Conservation (phyloP, 371 early-diverging fungal genomes). For the Actinomortierella ambigua region DNA sequence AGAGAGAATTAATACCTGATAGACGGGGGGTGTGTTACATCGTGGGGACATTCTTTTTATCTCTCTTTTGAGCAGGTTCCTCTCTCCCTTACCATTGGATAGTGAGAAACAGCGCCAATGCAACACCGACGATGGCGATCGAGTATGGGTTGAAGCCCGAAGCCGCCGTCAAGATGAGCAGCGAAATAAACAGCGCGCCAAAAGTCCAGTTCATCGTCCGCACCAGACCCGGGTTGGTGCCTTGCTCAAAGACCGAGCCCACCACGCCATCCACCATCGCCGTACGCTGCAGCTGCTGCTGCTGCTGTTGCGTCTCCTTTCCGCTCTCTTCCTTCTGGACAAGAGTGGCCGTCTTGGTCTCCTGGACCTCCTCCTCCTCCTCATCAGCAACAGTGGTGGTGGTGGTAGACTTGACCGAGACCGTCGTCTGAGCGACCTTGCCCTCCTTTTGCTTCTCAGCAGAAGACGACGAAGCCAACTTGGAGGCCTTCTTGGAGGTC, state of each 20-base stretch:
- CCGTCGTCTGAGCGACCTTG: too few relatives aligned
- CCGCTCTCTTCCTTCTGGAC: too few relatives aligned
- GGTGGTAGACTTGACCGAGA: too few relatives aligned
- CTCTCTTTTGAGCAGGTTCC: neutral
- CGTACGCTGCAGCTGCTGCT: neutral
- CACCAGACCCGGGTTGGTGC: constrained; percentile 43
- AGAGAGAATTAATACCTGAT: neutral
- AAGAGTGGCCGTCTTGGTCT: too few relatives aligned
- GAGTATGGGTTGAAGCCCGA: constrained; percentile 39
- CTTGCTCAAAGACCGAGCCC: constrained; percentile 45
- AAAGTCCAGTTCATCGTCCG: constrained; percentile 35
- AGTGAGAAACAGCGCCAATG: constrained; percentile 30
- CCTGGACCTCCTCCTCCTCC: too few relatives aligned
- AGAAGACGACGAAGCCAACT: too few relatives aligned
- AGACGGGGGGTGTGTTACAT: neutral
- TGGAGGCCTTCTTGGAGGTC: neutral
- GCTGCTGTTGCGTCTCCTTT: too few relatives aligned
- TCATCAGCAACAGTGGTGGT: too few relatives aligned
- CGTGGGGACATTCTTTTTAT: neutral
- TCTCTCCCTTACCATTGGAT: constrained; percentile 29
- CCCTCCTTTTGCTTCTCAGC: too few relatives aligned
- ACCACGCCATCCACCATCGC: constrained; percentile 35
- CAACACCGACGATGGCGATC: constrained; percentile 41
- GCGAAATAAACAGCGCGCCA: constrained; percentile 30
- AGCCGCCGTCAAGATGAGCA: constrained; percentile 31